phyloP scores from a whole-genome alignment of 1,139 yeast genomes.

The Geotrichum bryndzae region DNA sequence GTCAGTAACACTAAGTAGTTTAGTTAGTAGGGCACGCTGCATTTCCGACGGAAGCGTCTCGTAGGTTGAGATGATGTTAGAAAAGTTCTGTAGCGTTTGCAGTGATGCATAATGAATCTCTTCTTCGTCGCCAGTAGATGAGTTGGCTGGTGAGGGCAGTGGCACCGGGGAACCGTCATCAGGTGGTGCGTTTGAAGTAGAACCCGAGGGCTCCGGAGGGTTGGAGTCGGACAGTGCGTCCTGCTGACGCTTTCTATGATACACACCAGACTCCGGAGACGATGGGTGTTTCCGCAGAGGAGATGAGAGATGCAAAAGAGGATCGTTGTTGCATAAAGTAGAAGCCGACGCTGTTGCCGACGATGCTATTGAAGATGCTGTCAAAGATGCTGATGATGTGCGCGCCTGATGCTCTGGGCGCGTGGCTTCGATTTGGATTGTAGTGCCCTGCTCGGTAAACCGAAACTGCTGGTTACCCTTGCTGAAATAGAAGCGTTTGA shows the following conservation, averaged over 20 bases:
- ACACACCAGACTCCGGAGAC: not conserved
- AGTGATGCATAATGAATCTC: conserved; percentile 1
- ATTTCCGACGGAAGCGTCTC: conserved; percentile 7
- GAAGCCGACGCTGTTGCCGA: not conserved
- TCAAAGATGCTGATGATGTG: not conserved
- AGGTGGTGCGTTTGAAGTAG: not conserved
- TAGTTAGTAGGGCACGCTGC: conserved; percentile 7
- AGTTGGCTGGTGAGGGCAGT: conserved; percentile 11
- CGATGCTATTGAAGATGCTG: not conserved
- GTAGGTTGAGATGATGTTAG: conserved; percentile 1
- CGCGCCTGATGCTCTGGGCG: not conserved
- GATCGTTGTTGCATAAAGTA: not conserved
- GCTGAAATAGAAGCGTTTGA: conserved; percentile 6
- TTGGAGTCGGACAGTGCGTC: not conserved
- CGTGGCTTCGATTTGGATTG: conserved; percentile 1
- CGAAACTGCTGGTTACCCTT: conserved; percentile 4
- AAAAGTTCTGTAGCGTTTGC: conserved; percentile 5
- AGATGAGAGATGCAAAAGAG: conserved; percentile 3
- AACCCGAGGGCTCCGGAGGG: not conserved
- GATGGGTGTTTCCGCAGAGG: conserved; percentile 2
- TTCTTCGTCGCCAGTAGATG: conserved; percentile 5
- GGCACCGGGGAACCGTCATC: conserved; percentile 11
- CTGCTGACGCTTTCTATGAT: not conserved
- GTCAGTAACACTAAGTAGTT: conserved; percentile 30
- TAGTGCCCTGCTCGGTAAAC: conserved; percentile 4